Conservation (phyloP, 2,329 filamentous ascomycete species). For the Helotiales sp. region DNA sequence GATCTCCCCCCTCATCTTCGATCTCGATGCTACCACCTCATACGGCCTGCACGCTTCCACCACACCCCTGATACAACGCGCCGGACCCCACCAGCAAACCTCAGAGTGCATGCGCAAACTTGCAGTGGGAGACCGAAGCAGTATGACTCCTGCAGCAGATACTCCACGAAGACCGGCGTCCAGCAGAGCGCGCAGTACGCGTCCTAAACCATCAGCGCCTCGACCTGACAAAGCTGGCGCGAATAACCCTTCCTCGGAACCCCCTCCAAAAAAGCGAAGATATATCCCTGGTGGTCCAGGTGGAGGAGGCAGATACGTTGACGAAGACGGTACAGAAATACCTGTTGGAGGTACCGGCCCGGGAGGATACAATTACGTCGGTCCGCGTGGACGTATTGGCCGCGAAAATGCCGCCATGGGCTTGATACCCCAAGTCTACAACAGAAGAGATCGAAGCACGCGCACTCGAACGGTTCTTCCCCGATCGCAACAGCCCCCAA, state of each 20-base stretch:
- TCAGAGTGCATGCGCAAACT: slow-evolving; percentile 5
- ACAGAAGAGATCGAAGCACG: slow-evolving; percentile 54
- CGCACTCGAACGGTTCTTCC: slow-evolving; percentile 53
- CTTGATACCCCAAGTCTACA: slow-evolving; percentile 46
- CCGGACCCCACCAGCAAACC: slow-evolving; percentile 14
- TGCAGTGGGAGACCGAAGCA: slow-evolving; percentile 5
- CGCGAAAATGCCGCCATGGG: slow-evolving; percentile 49
- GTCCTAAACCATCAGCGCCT: slow-evolving; percentile 28
- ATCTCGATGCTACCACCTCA: slow-evolving; percentile 22
- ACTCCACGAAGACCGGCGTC: slow-evolving; percentile 31
- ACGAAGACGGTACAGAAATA: slow-evolving; percentile 65
- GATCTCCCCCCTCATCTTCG: not conserved
- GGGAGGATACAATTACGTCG: slow-evolving; percentile 50
- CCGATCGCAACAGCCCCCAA: slow-evolving; percentile 50
- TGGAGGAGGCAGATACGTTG: slow-evolving; percentile 81
- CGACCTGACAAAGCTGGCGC: slow-evolving; percentile 27
- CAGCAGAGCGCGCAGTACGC: slow-evolving; percentile 26
- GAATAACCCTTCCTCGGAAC: slow-evolving; percentile 29
- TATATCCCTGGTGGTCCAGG: slow-evolving; percentile 88
- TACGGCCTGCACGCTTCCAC: slow-evolving; percentile 20
- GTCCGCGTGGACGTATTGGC: slow-evolving; percentile 53
- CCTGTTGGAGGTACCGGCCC: slow-evolving; percentile 50
- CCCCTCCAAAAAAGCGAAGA: slow-evolving; percentile 64
- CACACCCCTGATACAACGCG: slow-evolving; percentile 20
- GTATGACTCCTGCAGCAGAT: slow-evolving; percentile 27